A percentile compares a stretch with the other conserved stretches of the same genome.
Evolutionary conservation across 1,284 basidiomycete genomes (phyloP).

Genomic region (Tilletia setariae): DNA sequence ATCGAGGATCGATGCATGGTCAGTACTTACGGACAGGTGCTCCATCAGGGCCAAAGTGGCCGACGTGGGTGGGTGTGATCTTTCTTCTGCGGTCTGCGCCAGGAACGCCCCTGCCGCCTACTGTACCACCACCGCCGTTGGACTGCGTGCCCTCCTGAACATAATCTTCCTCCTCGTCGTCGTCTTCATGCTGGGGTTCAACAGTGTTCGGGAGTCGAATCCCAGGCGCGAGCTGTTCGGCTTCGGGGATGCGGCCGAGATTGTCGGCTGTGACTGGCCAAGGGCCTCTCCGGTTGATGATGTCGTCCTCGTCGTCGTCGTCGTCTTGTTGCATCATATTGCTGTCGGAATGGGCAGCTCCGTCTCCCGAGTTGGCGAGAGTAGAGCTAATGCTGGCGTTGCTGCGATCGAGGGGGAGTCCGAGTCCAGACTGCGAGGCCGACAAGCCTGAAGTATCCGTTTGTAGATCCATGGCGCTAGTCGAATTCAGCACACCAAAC

Average conservation of each 20-base stretch:
- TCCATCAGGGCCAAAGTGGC: constrained; percentile 34
- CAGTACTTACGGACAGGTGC: constrained; percentile 30
- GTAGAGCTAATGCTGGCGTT: too few relatives aligned
- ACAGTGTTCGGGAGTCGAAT: constrained; percentile 41
- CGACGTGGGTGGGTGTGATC: constrained; percentile 33
- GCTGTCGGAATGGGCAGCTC: background rate
- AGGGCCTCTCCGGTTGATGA: background rate
- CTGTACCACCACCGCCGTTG: constrained; percentile 29
- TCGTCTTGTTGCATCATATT: background rate
- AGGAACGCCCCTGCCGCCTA: too few relatives aligned
- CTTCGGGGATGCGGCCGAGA: constrained; percentile 48
- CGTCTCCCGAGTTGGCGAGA: too few relatives aligned
- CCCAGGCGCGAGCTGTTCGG: constrained; percentile 50
- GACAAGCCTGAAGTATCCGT: too few relatives aligned
- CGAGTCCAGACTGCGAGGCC: too few relatives aligned
- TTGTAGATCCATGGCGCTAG: too few relatives aligned
- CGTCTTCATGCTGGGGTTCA: constrained; percentile 16
- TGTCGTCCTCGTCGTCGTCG: background rate
- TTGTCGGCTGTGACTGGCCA: constrained; percentile 44
- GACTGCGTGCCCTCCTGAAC: constrained; percentile 32
- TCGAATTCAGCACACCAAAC: too few relatives aligned
- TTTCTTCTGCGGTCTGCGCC: constrained; percentile 24
- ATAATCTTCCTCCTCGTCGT: constrained; percentile 15
- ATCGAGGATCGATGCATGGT: background rate
- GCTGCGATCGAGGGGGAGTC: too few relatives aligned